phyloP scores from a whole-genome alignment of 164 flowering plant genomes.

The Stephania yunnanensis region DNA sequence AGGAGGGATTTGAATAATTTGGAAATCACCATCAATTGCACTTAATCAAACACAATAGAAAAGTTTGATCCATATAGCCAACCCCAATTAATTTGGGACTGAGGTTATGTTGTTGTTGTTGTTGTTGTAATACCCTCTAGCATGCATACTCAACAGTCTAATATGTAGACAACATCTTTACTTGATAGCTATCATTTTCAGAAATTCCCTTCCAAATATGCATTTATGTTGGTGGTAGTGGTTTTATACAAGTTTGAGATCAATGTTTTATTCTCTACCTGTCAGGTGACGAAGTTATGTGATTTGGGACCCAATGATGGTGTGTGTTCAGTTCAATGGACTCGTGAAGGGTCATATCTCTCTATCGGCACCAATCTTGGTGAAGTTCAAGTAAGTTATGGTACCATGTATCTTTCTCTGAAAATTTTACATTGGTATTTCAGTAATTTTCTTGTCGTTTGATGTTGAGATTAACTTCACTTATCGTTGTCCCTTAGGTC shows the following conservation, averaged over 20 bases:
- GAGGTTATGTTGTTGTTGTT: too few relatives aligned
- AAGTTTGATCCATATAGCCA: too few relatives aligned
- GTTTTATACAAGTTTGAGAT: neutral
- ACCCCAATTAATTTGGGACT: too few relatives aligned
- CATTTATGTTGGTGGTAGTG: neutral
- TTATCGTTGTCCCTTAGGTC: slow-evolving; percentile 28
- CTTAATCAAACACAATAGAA: too few relatives aligned
- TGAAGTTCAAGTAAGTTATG: slow-evolving; percentile 70
- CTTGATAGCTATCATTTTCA: neutral
- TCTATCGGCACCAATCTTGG: slow-evolving; percentile 89
- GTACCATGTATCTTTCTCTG: neutral
- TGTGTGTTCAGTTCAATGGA: slow-evolving; percentile 94
- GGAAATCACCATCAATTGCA: too few relatives aligned
- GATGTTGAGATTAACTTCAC: neutral
- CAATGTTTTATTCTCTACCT: neutral
- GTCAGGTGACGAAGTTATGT: slow-evolving; percentile 89
- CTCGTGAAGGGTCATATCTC: slow-evolving; percentile 88
- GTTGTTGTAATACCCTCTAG: neutral
- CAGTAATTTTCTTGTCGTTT: neutral
- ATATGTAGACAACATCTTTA: neutral
- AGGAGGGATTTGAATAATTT: too few relatives aligned
- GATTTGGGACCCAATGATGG: slow-evolving; percentile 88
- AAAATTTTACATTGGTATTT: neutral
- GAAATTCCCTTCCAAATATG: neutral
- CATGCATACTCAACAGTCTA: neutral